A percentile compares a stretch with the other conserved stretches of the same genome.
Evolutionary conservation across 495 filamentous ascomycete species (phyloP).

Genomic region (Cudoniella acicularis): DNA sequence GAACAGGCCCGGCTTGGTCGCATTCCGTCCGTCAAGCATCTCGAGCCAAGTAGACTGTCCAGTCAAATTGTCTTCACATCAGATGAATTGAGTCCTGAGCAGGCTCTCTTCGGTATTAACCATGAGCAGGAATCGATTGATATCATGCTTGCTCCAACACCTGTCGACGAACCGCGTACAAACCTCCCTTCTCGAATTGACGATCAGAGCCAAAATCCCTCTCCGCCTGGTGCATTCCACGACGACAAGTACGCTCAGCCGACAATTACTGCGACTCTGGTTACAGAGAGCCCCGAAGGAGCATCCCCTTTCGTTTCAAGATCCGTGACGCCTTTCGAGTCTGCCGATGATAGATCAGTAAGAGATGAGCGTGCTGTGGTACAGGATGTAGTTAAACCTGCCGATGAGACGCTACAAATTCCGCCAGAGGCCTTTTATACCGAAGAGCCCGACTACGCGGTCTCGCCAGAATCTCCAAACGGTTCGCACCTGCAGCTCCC

Average conservation of each 20-base stretch:
- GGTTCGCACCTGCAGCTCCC: constrained; percentile 9
- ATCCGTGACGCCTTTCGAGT: constrained; percentile 4
- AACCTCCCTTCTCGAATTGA: constrained; percentile 5
- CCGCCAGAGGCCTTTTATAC: neutral
- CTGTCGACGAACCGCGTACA: constrained; percentile 30
- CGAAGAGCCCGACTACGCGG: neutral
- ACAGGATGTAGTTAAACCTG: neutral
- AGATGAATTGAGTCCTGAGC: constrained; percentile 20
- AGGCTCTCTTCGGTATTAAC: constrained; percentile 18
- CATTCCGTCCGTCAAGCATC: constrained; percentile 20
- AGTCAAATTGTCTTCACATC: constrained; percentile 11
- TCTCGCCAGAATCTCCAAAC: neutral
- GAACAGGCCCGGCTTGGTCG: constrained; percentile 38
- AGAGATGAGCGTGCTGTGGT: neutral
- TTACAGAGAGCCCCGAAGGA: constrained; percentile 9
- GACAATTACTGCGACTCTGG: constrained; percentile 12
- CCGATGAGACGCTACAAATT: neutral
- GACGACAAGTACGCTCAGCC: constrained; percentile 7
- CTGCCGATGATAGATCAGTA: neutral
- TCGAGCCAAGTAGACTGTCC: constrained; percentile 11
- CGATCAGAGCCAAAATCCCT: constrained; percentile 8
- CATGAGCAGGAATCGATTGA: constrained; percentile 55
- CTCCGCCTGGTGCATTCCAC: constrained; percentile 10
- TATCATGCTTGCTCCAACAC: constrained; percentile 52
- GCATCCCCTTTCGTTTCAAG: neutral